Evolutionary conservation across 176 grass and related monocot species (phyloP).

Genomic region (Typha latifolia): DNA sequence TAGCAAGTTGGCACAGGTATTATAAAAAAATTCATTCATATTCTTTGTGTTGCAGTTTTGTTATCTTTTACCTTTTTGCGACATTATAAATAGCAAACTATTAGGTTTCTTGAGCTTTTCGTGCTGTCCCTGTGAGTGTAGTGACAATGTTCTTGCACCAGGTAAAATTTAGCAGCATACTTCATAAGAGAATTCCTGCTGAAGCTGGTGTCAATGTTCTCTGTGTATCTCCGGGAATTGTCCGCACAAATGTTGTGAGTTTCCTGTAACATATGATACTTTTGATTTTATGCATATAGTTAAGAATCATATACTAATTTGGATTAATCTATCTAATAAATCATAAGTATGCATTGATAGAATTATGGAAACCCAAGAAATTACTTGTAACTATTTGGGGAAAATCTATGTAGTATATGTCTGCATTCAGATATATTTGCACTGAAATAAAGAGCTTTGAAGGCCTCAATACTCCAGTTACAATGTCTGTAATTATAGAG

Average conservation of each 20-base stretch:
- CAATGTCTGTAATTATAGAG: no score
- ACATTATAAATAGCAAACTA: neutral
- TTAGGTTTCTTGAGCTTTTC: no score
- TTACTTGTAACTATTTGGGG: no score
- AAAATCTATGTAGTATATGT: no score
- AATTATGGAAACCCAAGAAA: no score
- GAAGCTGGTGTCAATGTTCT: constrained; percentile 64
- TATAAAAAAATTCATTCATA: neutral
- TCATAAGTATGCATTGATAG: no score
- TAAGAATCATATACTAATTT: no score
- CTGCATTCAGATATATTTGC: no score
- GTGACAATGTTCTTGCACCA: constrained; percentile 13
- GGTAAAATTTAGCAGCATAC: constrained; percentile 97
- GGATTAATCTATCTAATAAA: no score
- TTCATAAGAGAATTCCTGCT: constrained; percentile 81
- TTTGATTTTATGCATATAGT: no score
- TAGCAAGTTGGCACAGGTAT: constrained; percentile 95
- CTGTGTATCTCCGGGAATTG: constrained; percentile 77
- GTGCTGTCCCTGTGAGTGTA: neutral
- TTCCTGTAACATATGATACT: neutral
- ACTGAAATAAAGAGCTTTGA: no score
- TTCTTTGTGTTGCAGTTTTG: constrained; percentile 10
- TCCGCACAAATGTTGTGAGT: constrained; percentile 96
- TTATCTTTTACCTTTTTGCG: neutral
- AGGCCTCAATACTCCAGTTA: no score